Base-by-base conservation (phyloP, 1,139 yeast genomes). In the Lodderomyces beijingensis region DNA sequence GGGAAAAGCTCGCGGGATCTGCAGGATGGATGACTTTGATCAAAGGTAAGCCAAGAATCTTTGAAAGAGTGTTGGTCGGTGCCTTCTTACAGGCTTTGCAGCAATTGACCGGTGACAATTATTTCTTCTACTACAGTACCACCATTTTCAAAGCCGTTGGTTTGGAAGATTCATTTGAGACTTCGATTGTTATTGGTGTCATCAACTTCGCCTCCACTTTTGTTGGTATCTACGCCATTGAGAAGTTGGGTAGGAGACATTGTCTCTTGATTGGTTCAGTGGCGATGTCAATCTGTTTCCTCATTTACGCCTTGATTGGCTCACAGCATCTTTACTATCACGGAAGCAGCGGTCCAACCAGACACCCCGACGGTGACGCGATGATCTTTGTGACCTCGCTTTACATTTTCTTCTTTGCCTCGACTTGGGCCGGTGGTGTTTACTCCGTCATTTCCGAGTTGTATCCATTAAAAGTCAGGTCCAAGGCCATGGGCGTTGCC, bases 381-480 rank as follows among this genome's bases (percentile, higher is more conserved):
- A 66, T 75, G 86, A 81, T 86, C 55, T 79, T 83, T 49, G 74
- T 86, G 47, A 77, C 89, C 19, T 82, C 91, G 57, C 55, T 83
- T 40, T 87, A 77, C 64, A 83, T 87, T 43, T 81, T 82, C 73
- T 79, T 76, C 66, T 86, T 85, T 54, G 91, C 95, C 24, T 71
- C 82, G 25, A 78, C 94, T 5, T 85, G 95, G 94, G 95, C 89
- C 41, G 91, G 94, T 49, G 76, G 80, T 51, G 80, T 80, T 28
- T 87, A 78, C 74, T 82, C 82, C 36, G 78, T 83, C 46, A 74
- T 80, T 35, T 80, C 91, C 25, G 95, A 86, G 59, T 67, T 83
- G 28, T 85, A 77, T 59, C 89, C 95, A 34, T 67, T 83, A 43
- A 77, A 89, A 49, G 79, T 84, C 44, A 75, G 91, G 62, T 76